These are phyloP conservation scores for Hymenoscyphus fraxineus DNA, from an alignment of 2,329 filamentous ascomycete species.

Conservation along the genomic window DNA sequence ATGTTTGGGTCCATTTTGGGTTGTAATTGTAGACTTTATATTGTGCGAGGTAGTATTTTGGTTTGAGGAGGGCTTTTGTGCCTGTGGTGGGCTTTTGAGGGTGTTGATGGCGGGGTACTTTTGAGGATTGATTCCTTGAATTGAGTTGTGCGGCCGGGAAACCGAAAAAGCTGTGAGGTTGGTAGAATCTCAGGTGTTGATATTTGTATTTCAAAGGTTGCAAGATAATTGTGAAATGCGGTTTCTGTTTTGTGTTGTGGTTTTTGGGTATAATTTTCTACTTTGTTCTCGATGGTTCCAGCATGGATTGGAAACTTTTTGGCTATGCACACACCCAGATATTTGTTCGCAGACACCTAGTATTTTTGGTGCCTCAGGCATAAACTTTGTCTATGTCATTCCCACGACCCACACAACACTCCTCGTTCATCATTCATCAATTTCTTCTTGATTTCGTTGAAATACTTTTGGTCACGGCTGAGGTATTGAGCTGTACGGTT, in stretches of 20 bases:
- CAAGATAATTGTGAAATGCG: not conserved
- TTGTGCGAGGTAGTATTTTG: not conserved
- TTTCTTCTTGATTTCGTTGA: too few relatives aligned
- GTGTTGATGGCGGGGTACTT: conserved; percentile 20
- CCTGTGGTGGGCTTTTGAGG: conserved; percentile 1
- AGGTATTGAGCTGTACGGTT: too few relatives aligned
- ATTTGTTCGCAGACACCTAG: not conserved
- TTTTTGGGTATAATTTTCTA: conserved; percentile 6
- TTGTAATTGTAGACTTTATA: not conserved
- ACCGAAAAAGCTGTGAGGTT: not conserved
- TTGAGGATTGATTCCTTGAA: not conserved
- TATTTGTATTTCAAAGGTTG: not conserved
- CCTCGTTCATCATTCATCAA: too few relatives aligned
- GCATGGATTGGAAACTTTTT: conserved; percentile 12
- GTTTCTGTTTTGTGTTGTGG: conserved; percentile 4
- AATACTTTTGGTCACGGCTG: too few relatives aligned
- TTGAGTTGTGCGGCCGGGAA: not conserved
- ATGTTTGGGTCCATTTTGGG: conserved; percentile 31
- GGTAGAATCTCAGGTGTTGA: not conserved
- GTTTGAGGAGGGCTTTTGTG: not conserved
- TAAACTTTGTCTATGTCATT: not conserved
- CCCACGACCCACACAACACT: too few relatives aligned
- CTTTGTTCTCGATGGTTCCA: conserved; percentile 30
- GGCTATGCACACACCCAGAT: not conserved
- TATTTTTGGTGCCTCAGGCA: too few relatives aligned